phyloP scores from a whole-genome alignment of 495 filamentous ascomycete genomes.

The Penicillium ucsense region DNA sequence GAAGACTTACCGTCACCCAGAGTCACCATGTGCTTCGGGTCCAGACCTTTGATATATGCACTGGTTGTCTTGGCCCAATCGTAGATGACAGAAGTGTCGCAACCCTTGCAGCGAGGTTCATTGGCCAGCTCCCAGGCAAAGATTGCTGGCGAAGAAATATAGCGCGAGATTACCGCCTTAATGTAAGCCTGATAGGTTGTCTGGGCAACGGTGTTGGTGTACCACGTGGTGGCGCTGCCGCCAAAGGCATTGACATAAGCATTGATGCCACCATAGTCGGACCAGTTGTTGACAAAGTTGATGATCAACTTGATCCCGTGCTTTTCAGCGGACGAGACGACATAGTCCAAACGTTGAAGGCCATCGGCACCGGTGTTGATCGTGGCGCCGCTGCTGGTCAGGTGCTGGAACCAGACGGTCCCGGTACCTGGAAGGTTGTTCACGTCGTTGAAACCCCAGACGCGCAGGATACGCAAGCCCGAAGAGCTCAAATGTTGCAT shows the following conservation, averaged over 20 bases:
- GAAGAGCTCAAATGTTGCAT: conserved; percentile 39
- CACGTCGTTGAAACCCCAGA: conserved; percentile 67
- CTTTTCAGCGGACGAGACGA: conserved; percentile 49
- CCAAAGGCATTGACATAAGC: conserved; percentile 56
- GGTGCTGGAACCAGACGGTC: conserved; percentile 52
- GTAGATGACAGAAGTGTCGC: conserved; percentile 46
- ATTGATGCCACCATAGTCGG: conserved; percentile 57
- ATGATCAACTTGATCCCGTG: conserved; percentile 51
- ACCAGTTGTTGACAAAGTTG: conserved; percentile 49
- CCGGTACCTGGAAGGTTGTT: conserved; percentile 36
- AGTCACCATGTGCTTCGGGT: conserved; percentile 57
- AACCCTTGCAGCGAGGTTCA: conserved; percentile 59
- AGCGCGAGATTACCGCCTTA: conserved; percentile 50
- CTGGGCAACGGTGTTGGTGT: conserved; percentile 46
- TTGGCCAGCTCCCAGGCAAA: conserved; percentile 68
- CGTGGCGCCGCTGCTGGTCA: conserved; percentile 39
- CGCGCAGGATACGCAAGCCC: conserved; percentile 57
- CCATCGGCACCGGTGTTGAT: conserved; percentile 62
- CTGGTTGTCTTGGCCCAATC: conserved; percentile 52
- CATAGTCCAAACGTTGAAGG: conserved; percentile 57
- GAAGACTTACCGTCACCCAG: conserved; percentile 42
- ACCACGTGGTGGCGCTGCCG: conserved; percentile 45
- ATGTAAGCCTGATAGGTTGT: conserved; percentile 54
- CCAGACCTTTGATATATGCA: conserved; percentile 54
- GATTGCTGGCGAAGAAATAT: conserved; percentile 45